A percentile compares a stretch with the other conserved stretches of the same genome.
Evolutionary conservation across 2,329 filamentous ascomycete genomes (phyloP).

Genomic region (Alternaria sp.): DNA sequence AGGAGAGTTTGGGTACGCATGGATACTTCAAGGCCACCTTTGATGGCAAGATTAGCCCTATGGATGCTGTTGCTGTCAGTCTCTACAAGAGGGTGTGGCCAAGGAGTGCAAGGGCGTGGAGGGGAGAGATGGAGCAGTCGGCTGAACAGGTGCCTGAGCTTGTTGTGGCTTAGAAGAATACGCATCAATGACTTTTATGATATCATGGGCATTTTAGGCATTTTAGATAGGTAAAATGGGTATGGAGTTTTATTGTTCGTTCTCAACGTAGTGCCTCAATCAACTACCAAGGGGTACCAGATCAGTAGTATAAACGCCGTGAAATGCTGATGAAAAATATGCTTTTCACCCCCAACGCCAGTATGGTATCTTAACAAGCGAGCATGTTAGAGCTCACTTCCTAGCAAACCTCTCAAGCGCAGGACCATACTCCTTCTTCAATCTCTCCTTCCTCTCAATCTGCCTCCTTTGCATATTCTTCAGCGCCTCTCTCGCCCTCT

Average conservation of each 20-base stretch:
- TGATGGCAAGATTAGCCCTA: conserved; percentile 93
- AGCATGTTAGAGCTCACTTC: conserved; percentile 56
- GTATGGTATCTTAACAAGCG: conserved; percentile 4
- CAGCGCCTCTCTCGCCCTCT: conserved; percentile 85
- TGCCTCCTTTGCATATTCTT: conserved; percentile 53
- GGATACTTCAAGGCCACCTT: conserved; percentile 99
- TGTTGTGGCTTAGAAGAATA: background rate
- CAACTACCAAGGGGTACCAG: background rate
- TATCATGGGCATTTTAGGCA: conserved; percentile 26
- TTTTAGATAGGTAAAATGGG: conserved; percentile 33
- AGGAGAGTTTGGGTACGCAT: conserved; percentile 93
- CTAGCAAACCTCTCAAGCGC: conserved; percentile 85
- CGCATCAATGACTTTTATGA: conserved; percentile 18
- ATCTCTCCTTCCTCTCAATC: conserved; percentile 48
- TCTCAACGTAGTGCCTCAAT: background rate
- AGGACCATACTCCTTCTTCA: conserved; percentile 81
- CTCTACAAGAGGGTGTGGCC: conserved; percentile 68
- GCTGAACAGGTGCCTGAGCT: background rate
- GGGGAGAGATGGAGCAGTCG: conserved; percentile 17
- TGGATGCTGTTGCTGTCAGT: conserved; percentile 91
- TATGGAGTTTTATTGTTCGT: conserved; percentile 13
- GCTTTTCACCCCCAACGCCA: conserved; percentile 3
- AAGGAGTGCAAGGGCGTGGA: conserved; percentile 66
- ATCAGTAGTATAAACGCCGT: conserved; percentile 19
- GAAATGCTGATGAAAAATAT: conserved; percentile 13